Base-by-base conservation (phyloP, 1,284 basidiomycete genomes). In the Apiotrichum sp. region DNA sequence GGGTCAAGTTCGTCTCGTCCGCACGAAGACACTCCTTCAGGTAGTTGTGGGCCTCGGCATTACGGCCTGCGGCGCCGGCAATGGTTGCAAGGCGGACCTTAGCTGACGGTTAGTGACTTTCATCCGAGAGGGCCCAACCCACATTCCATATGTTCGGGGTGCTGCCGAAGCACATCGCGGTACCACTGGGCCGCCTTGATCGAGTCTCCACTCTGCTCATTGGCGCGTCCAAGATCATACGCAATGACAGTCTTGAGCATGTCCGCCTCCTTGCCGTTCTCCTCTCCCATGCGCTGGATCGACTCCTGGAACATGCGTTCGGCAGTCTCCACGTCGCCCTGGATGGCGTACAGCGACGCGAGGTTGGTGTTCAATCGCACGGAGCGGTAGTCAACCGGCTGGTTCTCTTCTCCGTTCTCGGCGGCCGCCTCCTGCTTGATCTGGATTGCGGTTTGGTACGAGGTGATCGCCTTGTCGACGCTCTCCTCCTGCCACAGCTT, bases 91-190 rank as follows among this genome's bases (percentile, higher is more conserved):
- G 86, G 36, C 93, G 86, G 41, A 93, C 83, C 78, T 96, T 97
- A 61, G 92, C 92, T 93, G 47, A 39, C 5, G 22, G 40, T 48
- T 39, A 48, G 45, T 7, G 0, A 38, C 36, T 38, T 38, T 38
- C 36, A 38, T 8, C 36, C 36, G 22, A 22, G 22, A 22, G 22
- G 22, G 22, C 22, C 22, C 8, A 22, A 78, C 86, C 57, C 65
- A 93, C 92, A 93, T 71, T 96, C 93, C 46, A 90, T 83, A 71
- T 95, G 96, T 76, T 96, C 93, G 0, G 91, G 89, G 78, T 97
- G 92, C 55, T 87, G 81, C 14, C 83, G 78, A 33, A 96, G 74
- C 6, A 97, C 79, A 69, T 90, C 89, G 47, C 87, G 84, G 66
- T 93, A 96, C 6, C 89, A 89, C 63, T 87, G 87, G 59, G 82